Conservation (phyloP, 2,329 filamentous ascomycete genomes). For the Colletotrichum scovillei region DNA sequence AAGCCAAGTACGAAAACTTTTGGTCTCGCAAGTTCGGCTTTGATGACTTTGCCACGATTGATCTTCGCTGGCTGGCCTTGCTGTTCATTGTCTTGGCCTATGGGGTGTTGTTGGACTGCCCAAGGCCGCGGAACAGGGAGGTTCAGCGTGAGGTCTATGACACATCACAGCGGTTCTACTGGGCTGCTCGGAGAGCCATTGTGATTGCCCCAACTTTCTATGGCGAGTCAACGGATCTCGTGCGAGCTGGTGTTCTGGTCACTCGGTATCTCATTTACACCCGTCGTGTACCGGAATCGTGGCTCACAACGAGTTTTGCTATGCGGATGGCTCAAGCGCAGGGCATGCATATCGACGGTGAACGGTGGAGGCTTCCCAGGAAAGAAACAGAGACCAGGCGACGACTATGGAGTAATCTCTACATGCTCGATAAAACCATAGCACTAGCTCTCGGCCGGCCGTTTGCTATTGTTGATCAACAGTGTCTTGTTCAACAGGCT, state of each 20-base stretch:
- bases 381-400: slow-evolving; percentile 51
- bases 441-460: slow-evolving; percentile 53
- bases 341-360: slow-evolving; percentile 55
- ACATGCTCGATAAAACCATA: slow-evolving; percentile 52
- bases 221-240: slow-evolving; percentile 53
- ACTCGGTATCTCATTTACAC: slow-evolving; percentile 53
- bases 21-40: slow-evolving; percentile 52
- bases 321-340: slow-evolving; percentile 56
- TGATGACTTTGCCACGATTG: slow-evolving; percentile 51
- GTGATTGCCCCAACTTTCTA: slow-evolving; percentile 55
- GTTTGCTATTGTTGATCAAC: slow-evolving; percentile 50
- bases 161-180: slow-evolving; percentile 53
- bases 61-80: slow-evolving; percentile 54
- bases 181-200: slow-evolving; percentile 51
- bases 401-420: slow-evolving; percentile 52
- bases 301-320: slow-evolving; percentile 54
- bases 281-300: slow-evolving; percentile 50
- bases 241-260: slow-evolving; percentile 51
- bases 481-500: slow-evolving; percentile 49
- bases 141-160: slow-evolving; percentile 50
- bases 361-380: slow-evolving; percentile 49
- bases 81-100: slow-evolving; percentile 54
- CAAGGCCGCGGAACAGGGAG: slow-evolving; percentile 44
- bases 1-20: slow-evolving; percentile 49
- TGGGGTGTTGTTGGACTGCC: slow-evolving; percentile 49